Conservation (phyloP, 1,284 basidiomycete species). For the Cryptococcus jaspeensis region DNA sequence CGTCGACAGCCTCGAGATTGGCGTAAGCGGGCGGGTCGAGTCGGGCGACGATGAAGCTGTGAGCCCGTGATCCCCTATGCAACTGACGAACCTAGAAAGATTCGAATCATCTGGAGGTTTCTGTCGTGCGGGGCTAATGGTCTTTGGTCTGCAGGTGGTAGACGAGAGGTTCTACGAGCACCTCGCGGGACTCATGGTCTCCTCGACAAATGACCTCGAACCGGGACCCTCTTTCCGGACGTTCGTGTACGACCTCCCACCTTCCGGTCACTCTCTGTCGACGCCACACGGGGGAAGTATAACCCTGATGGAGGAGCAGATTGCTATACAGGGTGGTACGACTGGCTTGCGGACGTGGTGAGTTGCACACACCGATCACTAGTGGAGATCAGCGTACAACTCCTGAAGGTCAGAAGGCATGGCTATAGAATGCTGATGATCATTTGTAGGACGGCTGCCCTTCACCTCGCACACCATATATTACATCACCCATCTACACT, state of each 20-base stretch:
- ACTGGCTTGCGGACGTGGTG: slow-evolving; percentile 52
- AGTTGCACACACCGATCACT: too few species aligned
- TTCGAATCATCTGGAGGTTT: too few species aligned
- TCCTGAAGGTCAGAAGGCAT: too few species aligned
- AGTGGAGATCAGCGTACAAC: too few species aligned
- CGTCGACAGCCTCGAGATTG: not conserved
- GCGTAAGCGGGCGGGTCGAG: not conserved
- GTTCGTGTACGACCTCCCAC: slow-evolving; percentile 42
- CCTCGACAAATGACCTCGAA: not conserved
- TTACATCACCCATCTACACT: slow-evolving; percentile 17
- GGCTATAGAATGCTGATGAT: not conserved
- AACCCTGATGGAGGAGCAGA: slow-evolving; percentile 50
- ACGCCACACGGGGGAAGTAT: slow-evolving; percentile 22
- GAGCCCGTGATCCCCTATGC: not conserved
- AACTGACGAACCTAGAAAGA: too few species aligned
- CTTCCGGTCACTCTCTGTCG: not conserved
- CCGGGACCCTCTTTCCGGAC: slow-evolving; percentile 47
- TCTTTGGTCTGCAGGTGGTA: slow-evolving; percentile 28
- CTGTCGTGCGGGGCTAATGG: too few species aligned
- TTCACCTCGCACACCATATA: slow-evolving; percentile 43
- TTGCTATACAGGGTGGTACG: slow-evolving; percentile 50
- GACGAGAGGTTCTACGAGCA: slow-evolving; percentile 45
- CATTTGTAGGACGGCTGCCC: slow-evolving; percentile 29
- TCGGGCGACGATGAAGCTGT: not conserved
- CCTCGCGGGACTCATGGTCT: slow-evolving; percentile 36